Conservation (phyloP, 306 rosid species). For the Mimosa pudica region DNA sequence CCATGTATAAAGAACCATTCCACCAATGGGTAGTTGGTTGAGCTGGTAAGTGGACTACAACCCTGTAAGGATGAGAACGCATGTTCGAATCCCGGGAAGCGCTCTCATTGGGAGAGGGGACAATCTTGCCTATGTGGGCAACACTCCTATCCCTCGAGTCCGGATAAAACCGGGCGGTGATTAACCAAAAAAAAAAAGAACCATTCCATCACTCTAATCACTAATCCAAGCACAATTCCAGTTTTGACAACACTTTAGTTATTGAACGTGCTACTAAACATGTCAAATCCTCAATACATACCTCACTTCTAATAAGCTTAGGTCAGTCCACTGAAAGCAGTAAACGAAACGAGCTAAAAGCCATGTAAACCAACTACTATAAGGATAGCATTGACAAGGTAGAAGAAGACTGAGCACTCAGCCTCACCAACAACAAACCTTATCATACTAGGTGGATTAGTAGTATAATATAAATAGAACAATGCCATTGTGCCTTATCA, state of each 20-base stretch:
- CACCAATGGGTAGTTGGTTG: background rate
- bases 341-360: background rate
- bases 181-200: background rate
- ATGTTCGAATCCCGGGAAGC: too few species aligned
- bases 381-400: constrained; percentile 1
- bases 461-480: too few species aligned
- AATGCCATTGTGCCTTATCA: background rate
- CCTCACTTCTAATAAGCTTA: background rate
- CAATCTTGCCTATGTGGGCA: too few species aligned
- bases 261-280: background rate
- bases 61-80: too few species aligned
- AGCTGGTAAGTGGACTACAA: too few species aligned
- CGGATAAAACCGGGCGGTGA: too few species aligned
- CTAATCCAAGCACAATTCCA: background rate
- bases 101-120: too few species aligned
- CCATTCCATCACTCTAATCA: background rate
- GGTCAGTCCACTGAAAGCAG: background rate
- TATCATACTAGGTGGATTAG: background rate
- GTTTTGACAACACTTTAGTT: background rate
- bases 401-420: background rate
- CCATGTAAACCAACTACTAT: background rate
- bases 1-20: background rate
- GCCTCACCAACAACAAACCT: background rate
- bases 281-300: background rate
- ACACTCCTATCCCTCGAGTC: too few species aligned